phyloP scores from a whole-genome alignment of 2,329 filamentous ascomycete genomes.

The Venturia asperata region DNA sequence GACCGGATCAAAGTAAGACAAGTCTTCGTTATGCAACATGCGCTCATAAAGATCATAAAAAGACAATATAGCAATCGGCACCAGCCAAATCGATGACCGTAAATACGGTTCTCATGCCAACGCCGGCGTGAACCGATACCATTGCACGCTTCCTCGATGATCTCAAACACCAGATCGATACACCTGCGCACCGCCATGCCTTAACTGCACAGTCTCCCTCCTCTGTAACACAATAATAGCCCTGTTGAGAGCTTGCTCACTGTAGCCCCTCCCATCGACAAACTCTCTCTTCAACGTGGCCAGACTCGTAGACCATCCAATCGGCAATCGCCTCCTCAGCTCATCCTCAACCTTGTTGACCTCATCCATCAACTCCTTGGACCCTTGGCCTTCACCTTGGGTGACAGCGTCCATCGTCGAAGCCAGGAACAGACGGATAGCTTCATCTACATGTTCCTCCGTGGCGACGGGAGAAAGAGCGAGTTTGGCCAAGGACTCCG shows the following conservation, averaged over 20 bases:
- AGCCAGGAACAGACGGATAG: conserved; percentile 91
- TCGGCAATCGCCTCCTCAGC: conserved; percentile 76
- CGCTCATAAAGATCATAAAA: conserved; percentile 1
- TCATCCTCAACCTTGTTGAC: conserved; percentile 81
- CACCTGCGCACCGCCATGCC: conserved; percentile 68
- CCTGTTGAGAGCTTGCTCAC: conserved; percentile 75
- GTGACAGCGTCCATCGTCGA: conserved; percentile 97
- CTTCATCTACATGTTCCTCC: conserved; percentile 91
- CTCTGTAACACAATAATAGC: conserved; percentile 80
- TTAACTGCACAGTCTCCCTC: conserved; percentile 76
- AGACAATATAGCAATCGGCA: background rate
- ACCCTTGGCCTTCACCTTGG: conserved; percentile 71
- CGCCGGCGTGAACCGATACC: background rate
- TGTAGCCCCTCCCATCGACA: conserved; percentile 85
- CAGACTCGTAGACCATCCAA: conserved; percentile 91
- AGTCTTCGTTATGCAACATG: background rate
- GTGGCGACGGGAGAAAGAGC: conserved; percentile 78
- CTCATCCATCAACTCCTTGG: conserved; percentile 85
- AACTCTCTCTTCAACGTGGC: conserved; percentile 83
- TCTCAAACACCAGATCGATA: conserved; percentile 61
- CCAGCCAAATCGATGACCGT: conserved; percentile 2
- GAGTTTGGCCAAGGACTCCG: conserved; percentile 89
- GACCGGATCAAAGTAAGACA: background rate
- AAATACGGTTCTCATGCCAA: background rate
- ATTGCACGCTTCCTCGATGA: background rate